Evolutionary conservation across 2,329 filamentous ascomycete genomes (phyloP).

Genomic region (Diplocarpon rosae): DNA sequence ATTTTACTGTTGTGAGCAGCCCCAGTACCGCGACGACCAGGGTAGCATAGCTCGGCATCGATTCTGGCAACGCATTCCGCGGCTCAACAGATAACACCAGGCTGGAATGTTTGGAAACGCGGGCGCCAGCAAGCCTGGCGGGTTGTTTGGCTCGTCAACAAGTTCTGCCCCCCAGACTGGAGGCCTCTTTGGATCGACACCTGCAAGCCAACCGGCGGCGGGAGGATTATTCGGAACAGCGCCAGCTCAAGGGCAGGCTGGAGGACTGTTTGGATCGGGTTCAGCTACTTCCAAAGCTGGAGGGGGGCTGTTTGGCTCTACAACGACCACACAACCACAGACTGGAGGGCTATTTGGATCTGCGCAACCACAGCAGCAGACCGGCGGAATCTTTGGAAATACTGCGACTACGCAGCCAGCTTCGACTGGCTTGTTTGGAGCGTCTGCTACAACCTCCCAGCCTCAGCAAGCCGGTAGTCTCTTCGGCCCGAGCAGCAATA

Average conservation of each 20-base stretch:
- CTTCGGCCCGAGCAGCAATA: constrained; percentile 11
- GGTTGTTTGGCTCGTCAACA: constrained; percentile 22
- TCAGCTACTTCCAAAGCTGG: too few relatives aligned
- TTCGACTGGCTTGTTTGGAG: constrained; percentile 25
- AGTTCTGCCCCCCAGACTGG: constrained; percentile 16
- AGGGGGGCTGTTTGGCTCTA: not conserved
- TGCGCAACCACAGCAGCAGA: constrained; percentile 15
- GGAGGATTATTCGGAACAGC: constrained; percentile 27
- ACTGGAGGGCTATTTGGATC: constrained; percentile 22
- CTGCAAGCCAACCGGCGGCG: constrained; percentile 16
- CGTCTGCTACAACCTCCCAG: constrained; percentile 11
- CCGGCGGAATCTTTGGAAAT: constrained; percentile 20
- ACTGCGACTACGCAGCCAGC: constrained; percentile 14
- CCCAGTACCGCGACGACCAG: constrained; percentile 7
- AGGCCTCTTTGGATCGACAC: constrained; percentile 27
- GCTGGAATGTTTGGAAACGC: constrained; percentile 19
- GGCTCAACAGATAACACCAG: constrained; percentile 19
- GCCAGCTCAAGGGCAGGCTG: constrained; percentile 15
- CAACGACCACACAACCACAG: constrained; percentile 16
- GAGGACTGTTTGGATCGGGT: constrained; percentile 25
- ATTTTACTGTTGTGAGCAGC: constrained; percentile 42
- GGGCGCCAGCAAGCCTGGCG: constrained; percentile 15
- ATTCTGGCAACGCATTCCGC: constrained; percentile 18
- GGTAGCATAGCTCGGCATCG: not conserved
- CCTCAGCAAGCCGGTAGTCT: constrained; percentile 17